These are phyloP conservation scores for Penicillium psychrofluorescens DNA, from an alignment of 495 filamentous ascomycete genomes.

Conservation along the genomic window DNA sequence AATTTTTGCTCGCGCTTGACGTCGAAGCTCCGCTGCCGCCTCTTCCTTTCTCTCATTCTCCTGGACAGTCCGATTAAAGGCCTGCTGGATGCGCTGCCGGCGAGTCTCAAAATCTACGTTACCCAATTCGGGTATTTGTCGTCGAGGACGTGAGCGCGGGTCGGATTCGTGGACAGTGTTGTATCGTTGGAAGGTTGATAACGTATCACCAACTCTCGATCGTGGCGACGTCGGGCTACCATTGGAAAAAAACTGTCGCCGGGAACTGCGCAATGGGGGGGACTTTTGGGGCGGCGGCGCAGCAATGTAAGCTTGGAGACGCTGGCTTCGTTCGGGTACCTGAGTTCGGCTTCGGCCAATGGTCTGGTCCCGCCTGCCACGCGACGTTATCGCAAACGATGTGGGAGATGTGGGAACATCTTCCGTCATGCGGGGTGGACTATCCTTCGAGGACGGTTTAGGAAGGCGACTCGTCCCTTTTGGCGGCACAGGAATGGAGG, in stretches of 20 bases:
- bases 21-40: constrained; percentile 37
- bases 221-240: constrained; percentile 62
- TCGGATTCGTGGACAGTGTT: constrained; percentile 18
- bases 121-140: constrained; percentile 50
- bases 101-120: constrained; percentile 73
- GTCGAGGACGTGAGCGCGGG: constrained; percentile 29
- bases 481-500: constrained; percentile 27
- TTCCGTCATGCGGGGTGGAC: constrained; percentile 21
- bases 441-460: constrained; percentile 31
- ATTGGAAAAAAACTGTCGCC: constrained; percentile 71
- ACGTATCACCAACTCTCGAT: constrained; percentile 46
- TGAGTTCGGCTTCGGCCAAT: constrained; percentile 28
- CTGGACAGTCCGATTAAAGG: constrained; percentile 69
- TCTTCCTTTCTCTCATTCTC: constrained; percentile 57
- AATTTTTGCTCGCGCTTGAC: constrained; percentile 21
- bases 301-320: constrained; percentile 59
- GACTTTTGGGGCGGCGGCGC: constrained; percentile 55
- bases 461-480: constrained; percentile 40
- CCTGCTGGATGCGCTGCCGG: constrained; percentile 69
- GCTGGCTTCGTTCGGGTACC: constrained; percentile 37
- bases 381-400: constrained; percentile 28
- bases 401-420: constrained; percentile 14
- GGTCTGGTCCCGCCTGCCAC: constrained; percentile 23
- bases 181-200: constrained; percentile 32
- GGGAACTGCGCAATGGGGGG: constrained; percentile 74